Evolutionary conservation across 108 stramenopile genomes (phyloP), one percentile per base, ranked within the genome.

Genomic region (Pseudonitzschia delicatissima): DNA sequence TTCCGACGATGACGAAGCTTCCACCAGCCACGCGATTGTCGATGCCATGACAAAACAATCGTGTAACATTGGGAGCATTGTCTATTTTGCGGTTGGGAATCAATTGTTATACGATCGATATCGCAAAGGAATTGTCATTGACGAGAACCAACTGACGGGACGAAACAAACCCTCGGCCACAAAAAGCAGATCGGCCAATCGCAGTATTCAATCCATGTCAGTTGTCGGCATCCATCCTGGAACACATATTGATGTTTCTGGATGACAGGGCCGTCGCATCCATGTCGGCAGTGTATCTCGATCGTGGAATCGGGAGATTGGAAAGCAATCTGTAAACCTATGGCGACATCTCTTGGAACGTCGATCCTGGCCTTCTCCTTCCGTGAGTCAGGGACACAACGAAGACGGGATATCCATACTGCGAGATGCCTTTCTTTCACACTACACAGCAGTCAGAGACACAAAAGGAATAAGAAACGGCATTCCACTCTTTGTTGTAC

Each of bases 241-340:
- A 81, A 35, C 65, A 77, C 40, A 70, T 81, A 21, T 63, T 85
- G 25, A 70, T 68, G 13, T 85, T 74, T 57, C 52, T 85, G 9
- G 74, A 80, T 9, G 78, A 79, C 36, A 33, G 11, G 11, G 64
- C 75, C 2, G 77, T 74, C 12, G 74, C 80, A 13, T 27, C 40
- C 1, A 49, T 74, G 51, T 33, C 74, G 2, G 65, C 45, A 48
- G 84, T 85, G n/a, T 85, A 77, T n/a, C n/a, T 52, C 62, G 51
- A 12, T 55, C 74, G 5, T 85, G 84, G 84, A 33, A 73, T 62
- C 57, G 66, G 36, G 80, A 85, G 66, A 82, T 85, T 59, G 77
- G 78, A 12, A 63, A 80, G 32, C 48, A 69, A 28, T 85, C 84
- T 5, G 76, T 64, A 25, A 50, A 76, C 8, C 53, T 85, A 23